phyloP scores from a whole-genome alignment of 352 stramenopile species.

The Salisapilia sapeloensis region DNA sequence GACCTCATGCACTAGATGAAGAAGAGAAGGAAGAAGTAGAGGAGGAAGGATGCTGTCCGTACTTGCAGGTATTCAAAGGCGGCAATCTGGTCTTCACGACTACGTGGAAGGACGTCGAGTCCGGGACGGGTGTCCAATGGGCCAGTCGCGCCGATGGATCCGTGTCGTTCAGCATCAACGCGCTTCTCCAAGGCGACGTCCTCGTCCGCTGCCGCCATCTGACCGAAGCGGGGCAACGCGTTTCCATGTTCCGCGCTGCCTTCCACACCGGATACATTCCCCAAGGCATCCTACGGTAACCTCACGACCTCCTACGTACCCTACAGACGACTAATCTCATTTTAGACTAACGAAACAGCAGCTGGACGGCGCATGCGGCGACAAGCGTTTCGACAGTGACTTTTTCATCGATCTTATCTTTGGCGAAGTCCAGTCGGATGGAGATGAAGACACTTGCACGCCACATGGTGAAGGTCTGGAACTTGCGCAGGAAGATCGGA shows the following conservation, averaged over 20 bases:
- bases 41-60: constrained; percentile 89
- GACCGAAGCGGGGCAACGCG: constrained; percentile 68
- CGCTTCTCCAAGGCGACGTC: constrained; percentile 94
- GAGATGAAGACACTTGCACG: constrained; percentile 7
- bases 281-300: constrained; percentile 85
- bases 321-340: background rate
- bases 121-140: constrained; percentile 85
- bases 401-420: constrained; percentile 97
- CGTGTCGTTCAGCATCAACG: constrained; percentile 90
- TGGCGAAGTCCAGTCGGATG: constrained; percentile 80
- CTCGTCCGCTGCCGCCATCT: constrained; percentile 93
- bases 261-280: constrained; percentile 98
- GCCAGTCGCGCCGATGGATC: constrained; percentile 72
- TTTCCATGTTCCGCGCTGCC: constrained; percentile 95
- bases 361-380: constrained; percentile 87
- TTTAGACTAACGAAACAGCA: constrained; percentile 89
- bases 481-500: constrained; percentile 60
- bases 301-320: too few relatives aligned
- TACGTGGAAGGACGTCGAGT: constrained; percentile 74
- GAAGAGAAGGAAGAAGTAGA: constrained; percentile 40
- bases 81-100: constrained; percentile 93
- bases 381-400: constrained; percentile 88
- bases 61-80: constrained; percentile 96
- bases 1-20: too few relatives aligned
- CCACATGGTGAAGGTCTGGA: constrained; percentile 54